Evolutionary conservation across 2,329 filamentous ascomycete genomes (phyloP), one percentile per base, ranked within the genome.

Genomic region (Phaeosphaeriaceae sp.): DNA sequence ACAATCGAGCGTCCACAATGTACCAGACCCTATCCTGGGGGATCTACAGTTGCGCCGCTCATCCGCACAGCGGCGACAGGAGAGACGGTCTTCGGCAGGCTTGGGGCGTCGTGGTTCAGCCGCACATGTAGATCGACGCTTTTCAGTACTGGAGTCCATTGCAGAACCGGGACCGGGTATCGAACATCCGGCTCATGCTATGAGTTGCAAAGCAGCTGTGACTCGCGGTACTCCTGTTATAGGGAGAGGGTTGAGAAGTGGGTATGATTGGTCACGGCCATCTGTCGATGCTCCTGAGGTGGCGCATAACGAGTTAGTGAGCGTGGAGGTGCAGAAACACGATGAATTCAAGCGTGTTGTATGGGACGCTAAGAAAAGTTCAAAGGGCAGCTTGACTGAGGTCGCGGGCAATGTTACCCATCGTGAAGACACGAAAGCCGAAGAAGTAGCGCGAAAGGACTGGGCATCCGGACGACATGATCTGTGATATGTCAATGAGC

Each of bases 71-170:
- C 49, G 19, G 17, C 58, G 51, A 32, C 30, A 46, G 11, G 55
- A 60, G 26, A 60, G 51, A 42, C 49, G 42, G 9, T 57, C 53
- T 56, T 58, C 58, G 55, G 54, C 30, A n/a, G 63, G 61, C 21
- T 48, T 55, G 15, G 58, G 54, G 9, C 52, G 49, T 19, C 47
- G 53, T 15, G 56, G 53, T 5, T 61, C 54, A 19, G 54, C 49
- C 5, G 49, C 55, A 2, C 48, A 49, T 35, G 32, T 26, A 8
- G 51, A 49, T 19, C 49, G 49, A 26, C 58, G 49, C 22, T 47
- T 60, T 6, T 59, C 60, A 6, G 54, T 56, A 10, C 58, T 65
- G 15, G 58, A 58, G 17, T 28, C 64, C 7, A 59, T 66, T 28
- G 28, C 50, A 13, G 63, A 63, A 30, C 64, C 56, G 35, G 35